Evolutionary conservation across 176 grass and related monocot genomes (phyloP).

Genomic region (Bolboschoenus planiculmis): DNA sequence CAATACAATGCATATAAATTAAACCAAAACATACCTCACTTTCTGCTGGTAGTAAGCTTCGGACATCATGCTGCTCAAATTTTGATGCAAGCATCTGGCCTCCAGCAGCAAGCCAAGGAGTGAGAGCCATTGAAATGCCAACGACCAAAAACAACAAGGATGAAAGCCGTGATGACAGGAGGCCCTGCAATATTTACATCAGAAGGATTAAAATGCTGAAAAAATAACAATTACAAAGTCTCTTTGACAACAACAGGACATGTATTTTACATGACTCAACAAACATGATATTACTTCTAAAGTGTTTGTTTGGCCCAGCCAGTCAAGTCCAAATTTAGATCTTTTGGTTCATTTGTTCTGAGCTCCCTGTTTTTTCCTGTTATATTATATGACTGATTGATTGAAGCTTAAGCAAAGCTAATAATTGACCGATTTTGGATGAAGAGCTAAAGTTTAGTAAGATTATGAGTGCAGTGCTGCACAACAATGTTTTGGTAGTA

Average conservation of each 20-base stretch:
- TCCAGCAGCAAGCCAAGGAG: conserved; percentile 88
- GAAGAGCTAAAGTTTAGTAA: neutral
- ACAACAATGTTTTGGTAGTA: neutral
- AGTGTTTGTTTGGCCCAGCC: neutral
- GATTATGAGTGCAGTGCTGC: neutral
- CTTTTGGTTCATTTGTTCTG: neutral
- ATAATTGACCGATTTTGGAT: conserved; percentile 10
- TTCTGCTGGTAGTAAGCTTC: conserved; percentile 92
- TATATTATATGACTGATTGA: neutral
- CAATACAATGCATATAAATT: neutral
- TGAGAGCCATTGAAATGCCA: conserved; percentile 96
- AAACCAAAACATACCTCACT: conserved; percentile 69
- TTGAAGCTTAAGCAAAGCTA: neutral
- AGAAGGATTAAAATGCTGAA: neutral
- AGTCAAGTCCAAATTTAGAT: neutral
- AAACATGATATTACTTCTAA: neutral
- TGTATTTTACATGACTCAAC: neutral
- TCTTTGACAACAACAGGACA: neutral
- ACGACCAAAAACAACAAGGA: conserved; percentile 94
- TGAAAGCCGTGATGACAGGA: conserved; percentile 75
- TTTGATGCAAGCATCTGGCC: conserved; percentile 90
- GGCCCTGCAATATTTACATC: conserved; percentile 50
- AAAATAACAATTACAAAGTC: neutral
- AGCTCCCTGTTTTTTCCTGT: neutral
- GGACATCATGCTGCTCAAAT: conserved; percentile 96